Conservation (phyloP, 192 early-diverging fungal genomes). For the Entrophospora sp. region DNA sequence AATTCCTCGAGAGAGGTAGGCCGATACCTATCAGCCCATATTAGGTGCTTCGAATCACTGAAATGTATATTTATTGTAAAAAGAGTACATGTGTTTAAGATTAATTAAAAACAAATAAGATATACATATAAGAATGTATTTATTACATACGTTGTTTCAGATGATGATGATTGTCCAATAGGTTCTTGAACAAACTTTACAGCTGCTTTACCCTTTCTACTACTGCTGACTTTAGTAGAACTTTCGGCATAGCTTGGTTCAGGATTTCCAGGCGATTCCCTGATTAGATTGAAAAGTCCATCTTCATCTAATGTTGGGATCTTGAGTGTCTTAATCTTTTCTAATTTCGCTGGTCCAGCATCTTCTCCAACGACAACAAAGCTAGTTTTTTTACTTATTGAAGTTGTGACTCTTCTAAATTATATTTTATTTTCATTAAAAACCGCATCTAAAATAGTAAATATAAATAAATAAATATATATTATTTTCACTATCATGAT, state of each 20-base stretch:
- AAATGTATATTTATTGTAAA: neutral
- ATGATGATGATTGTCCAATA: no score
- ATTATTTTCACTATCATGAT: neutral
- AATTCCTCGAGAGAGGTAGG: conserved; percentile 72
- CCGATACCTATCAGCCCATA: conserved; percentile 96
- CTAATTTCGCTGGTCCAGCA: conserved; percentile 74
- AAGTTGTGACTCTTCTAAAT: conserved; percentile 59
- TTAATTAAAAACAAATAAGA: neutral
- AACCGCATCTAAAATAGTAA: neutral
- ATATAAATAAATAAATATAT: neutral
- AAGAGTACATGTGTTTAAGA: no score
- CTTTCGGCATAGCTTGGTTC: no score
- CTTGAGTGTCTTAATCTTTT: conserved; percentile 62
- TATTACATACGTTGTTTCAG: no score
- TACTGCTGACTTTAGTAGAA: neutral
- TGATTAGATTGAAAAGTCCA: conserved; percentile 71
- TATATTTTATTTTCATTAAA: neutral
- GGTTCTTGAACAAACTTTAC: neutral
- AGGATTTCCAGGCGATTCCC: conserved; percentile 31
- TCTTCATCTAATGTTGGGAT: conserved; percentile 77
- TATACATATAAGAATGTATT: no score
- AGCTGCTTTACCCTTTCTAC: neutral
- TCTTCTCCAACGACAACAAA: conserved; percentile 84
- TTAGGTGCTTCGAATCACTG: conserved; percentile 15
- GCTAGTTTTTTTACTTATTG: conserved; percentile 72